phyloP scores from a whole-genome alignment of 805 yeast species.

The Metschnikowia rubicola region DNA sequence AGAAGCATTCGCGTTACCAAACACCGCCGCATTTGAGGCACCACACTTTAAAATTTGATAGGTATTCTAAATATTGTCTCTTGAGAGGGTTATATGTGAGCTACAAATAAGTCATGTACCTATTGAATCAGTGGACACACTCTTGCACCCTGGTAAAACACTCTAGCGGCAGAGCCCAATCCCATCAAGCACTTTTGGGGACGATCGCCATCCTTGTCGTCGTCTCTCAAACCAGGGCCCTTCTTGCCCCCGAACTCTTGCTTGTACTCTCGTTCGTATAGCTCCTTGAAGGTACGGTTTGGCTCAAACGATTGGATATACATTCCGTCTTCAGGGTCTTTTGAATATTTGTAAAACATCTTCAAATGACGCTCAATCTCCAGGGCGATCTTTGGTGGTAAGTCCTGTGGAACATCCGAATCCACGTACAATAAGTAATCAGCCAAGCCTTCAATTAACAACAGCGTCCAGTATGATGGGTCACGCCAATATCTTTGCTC shows the following conservation, averaged over 20 bases:
- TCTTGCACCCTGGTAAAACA: constrained; percentile 66
- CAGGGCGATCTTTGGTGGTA: constrained; percentile 33
- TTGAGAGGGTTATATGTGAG: not conserved
- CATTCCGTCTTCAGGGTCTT: constrained; percentile 55
- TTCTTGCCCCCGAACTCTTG: constrained; percentile 55
- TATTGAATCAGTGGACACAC: constrained; percentile 22
- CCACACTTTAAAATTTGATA: constrained; percentile 24
- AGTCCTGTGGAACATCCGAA: constrained; percentile 33
- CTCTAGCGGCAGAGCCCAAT: constrained; percentile 63
- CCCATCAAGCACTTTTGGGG: constrained; percentile 58
- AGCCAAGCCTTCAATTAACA: constrained; percentile 64
- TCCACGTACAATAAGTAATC: constrained; percentile 57
- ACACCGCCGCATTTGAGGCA: constrained; percentile 62
- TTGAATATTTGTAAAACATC: constrained; percentile 54
- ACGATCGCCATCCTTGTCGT: constrained; percentile 44
- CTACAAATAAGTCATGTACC: not conserved
- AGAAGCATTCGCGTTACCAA: constrained; percentile 56
- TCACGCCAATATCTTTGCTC: constrained; percentile 63
- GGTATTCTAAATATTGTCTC: not conserved
- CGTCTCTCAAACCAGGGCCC: constrained; percentile 45
- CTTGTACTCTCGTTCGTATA: constrained; percentile 46
- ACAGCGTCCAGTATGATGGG: constrained; percentile 58
- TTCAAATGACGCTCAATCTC: constrained; percentile 54
- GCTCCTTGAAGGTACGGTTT: constrained; percentile 47
- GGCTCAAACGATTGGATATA: constrained; percentile 62